Percentiles rank a stretch among this genome's conserved stretches.
Evolutionary conservation across 306 rosid species (phyloP).

Genomic region (Dryas alaskensis): DNA sequence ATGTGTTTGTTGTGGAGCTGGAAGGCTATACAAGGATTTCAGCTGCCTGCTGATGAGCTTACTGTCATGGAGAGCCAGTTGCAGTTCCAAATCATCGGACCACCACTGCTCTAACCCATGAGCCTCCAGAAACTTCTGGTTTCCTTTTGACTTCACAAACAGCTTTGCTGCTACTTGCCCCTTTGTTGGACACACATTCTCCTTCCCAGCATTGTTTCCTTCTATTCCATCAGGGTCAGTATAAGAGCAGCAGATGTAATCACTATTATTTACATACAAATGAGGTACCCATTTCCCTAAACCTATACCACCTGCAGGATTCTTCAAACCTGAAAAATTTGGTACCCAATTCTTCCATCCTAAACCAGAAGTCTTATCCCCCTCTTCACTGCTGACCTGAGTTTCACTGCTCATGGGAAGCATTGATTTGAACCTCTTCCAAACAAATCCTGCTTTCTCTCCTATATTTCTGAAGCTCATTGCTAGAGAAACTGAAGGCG

Average conservation of each 20-base stretch:
- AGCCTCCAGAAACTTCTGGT: conserved; percentile 89
- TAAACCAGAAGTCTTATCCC: conserved; percentile 23
- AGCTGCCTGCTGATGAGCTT: conserved; percentile 83
- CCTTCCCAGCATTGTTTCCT: conserved; percentile 42
- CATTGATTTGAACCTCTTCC: conserved; percentile 77
- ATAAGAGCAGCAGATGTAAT: conserved; percentile 86
- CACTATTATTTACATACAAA: conserved; percentile 85
- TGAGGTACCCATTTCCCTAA: conserved; percentile 79
- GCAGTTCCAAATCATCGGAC: conserved; percentile 88
- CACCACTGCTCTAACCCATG: conserved; percentile 98
- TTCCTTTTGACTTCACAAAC: conserved; percentile 82
- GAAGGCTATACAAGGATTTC: conserved; percentile 57
- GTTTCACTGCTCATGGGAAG: conserved; percentile 53
- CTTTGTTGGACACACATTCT: conserved; percentile 41
- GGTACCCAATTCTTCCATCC: conserved; percentile 56
- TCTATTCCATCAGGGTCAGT: conserved; percentile 47
- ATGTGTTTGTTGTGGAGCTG: conserved; percentile 41
- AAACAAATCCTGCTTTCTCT: conserved; percentile 62
- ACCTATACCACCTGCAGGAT: conserved; percentile 29
- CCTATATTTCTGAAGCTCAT: conserved; percentile 66
- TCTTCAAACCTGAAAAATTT: conserved; percentile 38
- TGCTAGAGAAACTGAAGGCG: conserved; percentile 89
- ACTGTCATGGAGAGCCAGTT: conserved; percentile 67
- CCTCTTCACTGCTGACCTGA: conserved; percentile 32
- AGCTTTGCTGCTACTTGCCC: conserved; percentile 68